Evolutionary conservation across 495 filamentous ascomycete genomes (phyloP), one percentile per base, ranked within the genome.

Genomic region (Niebla homalea): DNA sequence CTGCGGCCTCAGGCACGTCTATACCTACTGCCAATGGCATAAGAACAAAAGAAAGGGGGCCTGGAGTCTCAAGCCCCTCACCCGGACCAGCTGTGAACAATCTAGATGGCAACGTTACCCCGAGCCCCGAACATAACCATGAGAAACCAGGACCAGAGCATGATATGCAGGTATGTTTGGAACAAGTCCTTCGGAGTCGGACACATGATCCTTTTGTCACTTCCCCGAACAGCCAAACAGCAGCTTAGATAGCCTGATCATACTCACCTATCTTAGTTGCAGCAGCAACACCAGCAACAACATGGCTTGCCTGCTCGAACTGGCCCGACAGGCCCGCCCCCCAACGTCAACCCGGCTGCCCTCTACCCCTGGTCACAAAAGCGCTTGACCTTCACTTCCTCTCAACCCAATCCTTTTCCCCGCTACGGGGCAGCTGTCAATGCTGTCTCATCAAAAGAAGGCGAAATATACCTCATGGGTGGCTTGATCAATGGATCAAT

Each of bases 401-500:
- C 82, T 5, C 83, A 89, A 54, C 76, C 84, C 11, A 89, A 85
- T 54, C 92, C 93, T 2, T 97, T 99, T 62, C 93, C 93, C 10
- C 81, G 93, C 61, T 97, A 97, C 75, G 93, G 93, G 61, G 89
- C 93, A 39, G 93, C 93, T 8, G 89, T 94, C 65, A 99, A 97
- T 64, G 76, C 89, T 0, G 73, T 84, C 14, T 81, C 89, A 16
- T 94, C 89, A 7, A 97, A 96, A 64, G 93, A 99, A 67, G 93
- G 93, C 42, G 85, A 93, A 60, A 85, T 99, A 43, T 99, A 97
- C 59, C 75, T 99, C 58, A 97, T 99, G 90, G 93, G 93, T 39
- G 93, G 93, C 40, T 66, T 99, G 48, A 86, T 97, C 57, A 87
- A 93, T 60, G 89, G 89, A 39, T 85, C 87, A 8, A 94, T 85